A percentile compares a stretch with the other conserved stretches of the same genome.
phyloP scores from a whole-genome alignment of 495 filamentous ascomycete species.

The Pyronema domesticum region DNA sequence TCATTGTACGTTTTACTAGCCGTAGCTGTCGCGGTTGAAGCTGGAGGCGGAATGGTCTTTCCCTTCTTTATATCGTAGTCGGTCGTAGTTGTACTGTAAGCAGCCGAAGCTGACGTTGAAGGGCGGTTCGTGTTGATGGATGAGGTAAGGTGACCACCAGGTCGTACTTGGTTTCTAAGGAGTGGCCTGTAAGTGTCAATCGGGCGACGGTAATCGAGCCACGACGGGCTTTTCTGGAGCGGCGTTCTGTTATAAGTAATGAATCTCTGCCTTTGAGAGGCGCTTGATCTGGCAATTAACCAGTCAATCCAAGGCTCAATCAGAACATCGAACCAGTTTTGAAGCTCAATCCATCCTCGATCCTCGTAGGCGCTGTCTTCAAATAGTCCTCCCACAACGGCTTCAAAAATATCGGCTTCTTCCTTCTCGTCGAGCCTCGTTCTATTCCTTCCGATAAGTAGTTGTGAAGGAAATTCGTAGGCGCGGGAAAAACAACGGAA shows the following conservation, averaged over 20 bases:
- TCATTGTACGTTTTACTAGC: too few relatives aligned
- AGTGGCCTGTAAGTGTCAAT: too few relatives aligned
- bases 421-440: neutral
- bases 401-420: constrained; percentile 6
- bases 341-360: neutral
- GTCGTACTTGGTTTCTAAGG: too few relatives aligned
- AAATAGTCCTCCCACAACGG: constrained; percentile 1
- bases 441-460: neutral
- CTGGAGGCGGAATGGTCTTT: too few relatives aligned
- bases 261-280: neutral
- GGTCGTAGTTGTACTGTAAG: too few relatives aligned
- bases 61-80: too few relatives aligned
- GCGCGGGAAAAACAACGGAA: neutral
- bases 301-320: constrained; percentile 8
- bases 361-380: neutral
- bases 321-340: constrained; percentile 1
- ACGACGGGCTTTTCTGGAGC: neutral
- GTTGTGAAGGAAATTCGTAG: constrained; percentile 1
- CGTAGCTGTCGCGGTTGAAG: too few relatives aligned
- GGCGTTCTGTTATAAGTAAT: neutral
- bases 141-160: too few relatives aligned
- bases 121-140: too few relatives aligned
- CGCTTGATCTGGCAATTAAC: neutral
- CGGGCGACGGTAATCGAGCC: too few relatives aligned
- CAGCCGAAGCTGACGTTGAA: too few relatives aligned